These are phyloP conservation scores for Cymbopogon citratus DNA, from an alignment of 176 grass and related monocot genomes.

Conservation along the genomic window DNA sequence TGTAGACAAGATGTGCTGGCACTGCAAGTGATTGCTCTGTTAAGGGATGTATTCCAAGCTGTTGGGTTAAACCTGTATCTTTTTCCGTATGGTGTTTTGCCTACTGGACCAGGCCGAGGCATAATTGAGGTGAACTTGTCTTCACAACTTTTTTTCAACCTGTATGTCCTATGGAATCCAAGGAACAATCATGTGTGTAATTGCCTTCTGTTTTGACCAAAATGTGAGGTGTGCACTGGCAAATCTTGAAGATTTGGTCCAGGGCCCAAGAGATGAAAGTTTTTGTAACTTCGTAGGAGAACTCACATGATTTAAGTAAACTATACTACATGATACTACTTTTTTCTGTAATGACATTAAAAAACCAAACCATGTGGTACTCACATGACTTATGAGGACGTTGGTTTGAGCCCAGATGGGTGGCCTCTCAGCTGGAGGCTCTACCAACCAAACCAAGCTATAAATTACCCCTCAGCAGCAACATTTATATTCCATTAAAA, in stretches of 20 bases:
- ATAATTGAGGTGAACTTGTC: conserved; percentile 79
- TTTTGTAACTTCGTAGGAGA: too few species aligned
- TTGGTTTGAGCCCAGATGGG: not conserved
- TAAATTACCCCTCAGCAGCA: not conserved
- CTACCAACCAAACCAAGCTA: not conserved
- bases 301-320: too few species aligned
- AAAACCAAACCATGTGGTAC: not conserved
- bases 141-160: not conserved
- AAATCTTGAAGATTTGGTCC: not conserved
- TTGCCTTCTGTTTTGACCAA: not conserved
- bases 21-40: conserved; percentile 89
- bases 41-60: conserved; percentile 91
- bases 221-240: not conserved
- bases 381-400: not conserved
- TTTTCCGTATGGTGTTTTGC: conserved; percentile 94
- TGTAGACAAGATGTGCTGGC: conserved; percentile 99
- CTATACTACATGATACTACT: not conserved
- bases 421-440: not conserved
- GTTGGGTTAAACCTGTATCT: conserved; percentile 93
- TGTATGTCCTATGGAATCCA: conserved; percentile 4
- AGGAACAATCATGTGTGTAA: not conserved
- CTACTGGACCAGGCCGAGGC: conserved; percentile 83
- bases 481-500: not conserved
- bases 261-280: not conserved
- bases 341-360: not conserved